Base-by-base conservation (phyloP, 345 rosid genomes). In the Gossypium herbaceum region DNA sequence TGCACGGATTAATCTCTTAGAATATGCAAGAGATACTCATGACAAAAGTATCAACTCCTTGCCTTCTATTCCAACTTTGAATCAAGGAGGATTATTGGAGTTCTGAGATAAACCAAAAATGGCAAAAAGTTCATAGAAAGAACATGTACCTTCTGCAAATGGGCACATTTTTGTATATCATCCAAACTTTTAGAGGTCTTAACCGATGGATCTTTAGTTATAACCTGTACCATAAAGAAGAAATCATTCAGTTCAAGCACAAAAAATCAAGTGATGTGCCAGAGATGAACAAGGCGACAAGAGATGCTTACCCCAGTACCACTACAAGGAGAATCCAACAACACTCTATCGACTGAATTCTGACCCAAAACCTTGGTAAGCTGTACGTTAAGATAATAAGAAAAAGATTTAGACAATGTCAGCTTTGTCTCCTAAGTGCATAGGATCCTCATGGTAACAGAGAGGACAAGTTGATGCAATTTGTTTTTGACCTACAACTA, bases 311-410 rank as follows among this genome's bases (percentile, higher is more conserved):
- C 99, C 83, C 99, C 99, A 60, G 98, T 93, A 48, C 98, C 99
- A 82, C 97, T 92, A 80, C 99, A 94, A 61, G 99, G 99, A 55
- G 99, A 98, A 89, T 91, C 97, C 77, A 94, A 81, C 88, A 92
- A 75, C 39, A 91, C 95, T 80, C 98, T 88, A 74, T 91, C 98
- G 52, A 91, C 94, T 2, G 90, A 78, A 76, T 88, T 93, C 71
- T 78, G 80, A 66, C 98, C 98, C 79, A 91, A 85, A 71, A 87
- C 87, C 86, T 84, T 93, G 17, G 94, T 88, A 68, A 93, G 84
- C 98, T 91, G 90, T 81, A 77, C 34, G 15, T 2, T 39, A 39
- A 73, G 79, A 57, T 15, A 29, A 68, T 29, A 11, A 17, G 41
- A 48, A 39, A 63, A 66, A 17, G 50, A 48, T 15, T 59, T 45